Conservation (phyloP, 306 rosid genomes). For the Fragaria ananassa region DNA sequence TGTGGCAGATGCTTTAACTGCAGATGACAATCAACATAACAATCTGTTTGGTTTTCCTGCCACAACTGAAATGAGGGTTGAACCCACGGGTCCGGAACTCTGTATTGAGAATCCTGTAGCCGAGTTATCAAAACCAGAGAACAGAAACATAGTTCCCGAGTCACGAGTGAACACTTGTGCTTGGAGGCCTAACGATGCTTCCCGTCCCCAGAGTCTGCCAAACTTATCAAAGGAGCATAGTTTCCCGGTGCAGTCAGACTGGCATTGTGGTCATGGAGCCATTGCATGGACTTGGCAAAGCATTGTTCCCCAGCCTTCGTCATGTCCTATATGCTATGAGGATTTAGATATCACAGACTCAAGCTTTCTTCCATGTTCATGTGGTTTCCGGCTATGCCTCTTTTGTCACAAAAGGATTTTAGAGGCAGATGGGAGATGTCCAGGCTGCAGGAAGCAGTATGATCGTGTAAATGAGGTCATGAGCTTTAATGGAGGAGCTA, state of each 20-base stretch:
- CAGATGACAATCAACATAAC: conserved; percentile 22
- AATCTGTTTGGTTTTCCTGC: conserved; percentile 22
- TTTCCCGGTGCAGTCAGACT: conserved; percentile 31
- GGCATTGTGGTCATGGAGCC: conserved; percentile 34
- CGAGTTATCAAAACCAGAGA: conserved; percentile 21
- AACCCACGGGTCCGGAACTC: background rate
- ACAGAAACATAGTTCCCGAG: conserved; percentile 13
- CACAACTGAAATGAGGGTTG: conserved; percentile 16
- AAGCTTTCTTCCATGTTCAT: conserved; percentile 51
- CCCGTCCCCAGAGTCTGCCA: conserved; percentile 53
- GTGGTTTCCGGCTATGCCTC: conserved; percentile 58
- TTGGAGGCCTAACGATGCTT: conserved; percentile 52
- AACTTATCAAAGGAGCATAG: conserved; percentile 38
- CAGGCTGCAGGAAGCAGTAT: conserved; percentile 54
- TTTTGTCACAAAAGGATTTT: conserved; percentile 62
- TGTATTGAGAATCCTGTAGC: conserved; percentile 10
- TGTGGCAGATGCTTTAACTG: conserved; percentile 52
- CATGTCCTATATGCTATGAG: conserved; percentile 62
- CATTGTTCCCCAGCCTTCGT: conserved; percentile 33
- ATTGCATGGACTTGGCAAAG: conserved; percentile 47
- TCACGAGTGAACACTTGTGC: conserved; percentile 33
- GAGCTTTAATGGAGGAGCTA: conserved; percentile 30
- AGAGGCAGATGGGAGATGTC: conserved; percentile 55
- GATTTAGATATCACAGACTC: conserved; percentile 58
- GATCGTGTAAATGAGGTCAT: conserved; percentile 36